A percentile compares a stretch with the other conserved stretches of the same genome.
These are phyloP conservation scores for Leccinellum luteum DNA, from an alignment of 768 basidiomycete genomes.

Conservation along the genomic window DNA sequence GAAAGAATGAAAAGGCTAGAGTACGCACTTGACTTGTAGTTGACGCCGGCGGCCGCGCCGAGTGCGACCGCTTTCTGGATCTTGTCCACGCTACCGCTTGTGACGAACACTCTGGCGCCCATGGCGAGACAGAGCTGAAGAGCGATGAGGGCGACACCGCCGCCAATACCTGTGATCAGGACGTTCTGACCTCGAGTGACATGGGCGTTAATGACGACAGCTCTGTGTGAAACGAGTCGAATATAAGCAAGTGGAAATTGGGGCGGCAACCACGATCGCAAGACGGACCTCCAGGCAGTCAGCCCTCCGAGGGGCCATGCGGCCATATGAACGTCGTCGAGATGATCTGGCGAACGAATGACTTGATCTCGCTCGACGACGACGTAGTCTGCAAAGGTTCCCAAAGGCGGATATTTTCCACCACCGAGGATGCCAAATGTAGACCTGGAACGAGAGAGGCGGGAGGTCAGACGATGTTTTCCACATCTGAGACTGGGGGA, in stretches of 20 bases:
- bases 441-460: conserved; percentile 5
- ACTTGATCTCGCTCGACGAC: conserved; percentile 70
- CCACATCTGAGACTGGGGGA: not conserved
- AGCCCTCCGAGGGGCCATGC: conserved; percentile 78
- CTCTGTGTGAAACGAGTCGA: conserved; percentile 39
- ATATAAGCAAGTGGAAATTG: not conserved
- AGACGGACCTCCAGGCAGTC: conserved; percentile 80
- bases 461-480: not conserved
- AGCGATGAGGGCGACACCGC: conserved; percentile 77
- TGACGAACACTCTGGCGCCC: conserved; percentile 81
- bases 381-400: conserved; percentile 77
- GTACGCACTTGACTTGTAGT: conserved; percentile 61
- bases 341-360: conserved; percentile 60
- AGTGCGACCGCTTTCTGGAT: conserved; percentile 60
- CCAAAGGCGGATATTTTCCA: conserved; percentile 47
- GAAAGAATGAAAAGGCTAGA: not conserved
- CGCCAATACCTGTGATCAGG: conserved; percentile 80
- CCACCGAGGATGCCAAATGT: conserved; percentile 73
- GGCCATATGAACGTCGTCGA: conserved; percentile 64
- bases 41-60: conserved; percentile 76
- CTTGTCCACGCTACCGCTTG: conserved; percentile 69
- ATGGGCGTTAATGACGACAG: conserved; percentile 60
- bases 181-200: conserved; percentile 66
- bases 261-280: not conserved
- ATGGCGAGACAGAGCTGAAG: conserved; percentile 73